Evolutionary conservation across 495 filamentous ascomycete genomes (phyloP).

Genomic region (Neurospora sp.): DNA sequence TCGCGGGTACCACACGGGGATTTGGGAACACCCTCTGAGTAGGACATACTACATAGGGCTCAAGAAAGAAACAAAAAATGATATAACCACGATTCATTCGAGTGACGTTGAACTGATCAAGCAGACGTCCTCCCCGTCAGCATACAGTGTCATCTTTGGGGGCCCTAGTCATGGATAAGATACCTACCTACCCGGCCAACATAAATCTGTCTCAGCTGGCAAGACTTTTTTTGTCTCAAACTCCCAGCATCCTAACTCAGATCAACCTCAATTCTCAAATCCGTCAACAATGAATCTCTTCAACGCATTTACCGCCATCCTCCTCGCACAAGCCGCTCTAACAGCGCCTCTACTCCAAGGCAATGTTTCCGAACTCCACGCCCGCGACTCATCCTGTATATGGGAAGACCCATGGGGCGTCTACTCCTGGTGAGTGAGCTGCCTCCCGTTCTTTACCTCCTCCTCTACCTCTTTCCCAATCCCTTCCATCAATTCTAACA

Average conservation of each 20-base stretch:
- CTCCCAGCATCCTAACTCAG: not conserved
- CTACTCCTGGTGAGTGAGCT: not conserved
- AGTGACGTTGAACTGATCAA: not conserved
- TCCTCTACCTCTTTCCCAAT: not conserved
- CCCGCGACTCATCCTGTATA: not conserved
- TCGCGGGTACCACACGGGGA: not conserved
- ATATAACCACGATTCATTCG: not conserved
- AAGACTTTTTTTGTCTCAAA: not conserved
- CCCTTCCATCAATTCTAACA: not conserved
- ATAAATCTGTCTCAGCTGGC: not conserved
- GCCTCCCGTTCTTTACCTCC: not conserved
- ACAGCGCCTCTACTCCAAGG: not conserved
- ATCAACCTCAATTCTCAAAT: not conserved
- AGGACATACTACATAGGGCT: not conserved
- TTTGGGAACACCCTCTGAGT: not conserved
- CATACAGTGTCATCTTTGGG: not conserved
- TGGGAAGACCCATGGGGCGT: not conserved
- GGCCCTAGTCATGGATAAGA: not conserved
- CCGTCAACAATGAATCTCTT: not conserved
- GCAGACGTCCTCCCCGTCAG: not conserved
- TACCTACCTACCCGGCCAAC: not conserved
- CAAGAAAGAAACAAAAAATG: not conserved
- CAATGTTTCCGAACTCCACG: not conserved
- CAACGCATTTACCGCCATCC: not conserved
- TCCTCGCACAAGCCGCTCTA: not conserved